Evolutionary conservation across 1,284 basidiomycete genomes (phyloP).

Genomic region (Puccinia novopanici): DNA sequence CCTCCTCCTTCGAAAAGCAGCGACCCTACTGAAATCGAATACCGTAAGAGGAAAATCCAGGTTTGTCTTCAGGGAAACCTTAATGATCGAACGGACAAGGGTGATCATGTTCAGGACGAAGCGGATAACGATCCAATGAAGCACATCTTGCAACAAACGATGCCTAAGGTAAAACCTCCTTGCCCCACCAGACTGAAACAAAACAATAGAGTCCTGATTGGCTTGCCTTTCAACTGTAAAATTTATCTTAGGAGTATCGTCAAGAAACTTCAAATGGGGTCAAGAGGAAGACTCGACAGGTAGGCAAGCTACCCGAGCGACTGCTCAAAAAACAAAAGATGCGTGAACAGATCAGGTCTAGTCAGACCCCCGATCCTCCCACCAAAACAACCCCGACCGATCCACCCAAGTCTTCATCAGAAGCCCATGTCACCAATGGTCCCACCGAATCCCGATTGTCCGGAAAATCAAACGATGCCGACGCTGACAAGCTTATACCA

Average conservation of each 20-base stretch:
- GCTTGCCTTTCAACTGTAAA: neutral
- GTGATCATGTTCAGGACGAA: neutral
- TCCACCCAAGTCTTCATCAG: neutral
- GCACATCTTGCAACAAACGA: constrained; percentile 26
- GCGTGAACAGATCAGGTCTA: neutral
- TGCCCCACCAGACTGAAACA: too few relatives aligned
- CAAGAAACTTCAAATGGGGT: neutral
- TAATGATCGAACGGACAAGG: neutral
- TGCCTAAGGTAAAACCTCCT: constrained; percentile 23
- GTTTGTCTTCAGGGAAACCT: constrained; percentile 4
- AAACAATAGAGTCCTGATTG: neutral
- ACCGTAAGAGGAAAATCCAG: constrained; percentile 22
- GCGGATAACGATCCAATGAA: neutral
- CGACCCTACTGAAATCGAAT: neutral
- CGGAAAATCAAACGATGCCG: too few relatives aligned
- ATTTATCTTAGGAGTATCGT: constrained; percentile 27
- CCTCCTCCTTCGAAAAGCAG: neutral
- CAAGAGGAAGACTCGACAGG: constrained; percentile 30
- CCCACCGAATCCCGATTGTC: too few relatives aligned
- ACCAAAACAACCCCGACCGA: neutral
- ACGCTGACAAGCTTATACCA: too few relatives aligned
- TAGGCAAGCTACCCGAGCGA: constrained; percentile 36
- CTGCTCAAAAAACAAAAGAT: constrained; percentile 38
- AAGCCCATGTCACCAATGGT: too few relatives aligned
- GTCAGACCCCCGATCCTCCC: too few relatives aligned